These are phyloP conservation scores for Flaveria sonorensis DNA, from an alignment of 129 eudicot genomes.

Conservation along the genomic window DNA sequence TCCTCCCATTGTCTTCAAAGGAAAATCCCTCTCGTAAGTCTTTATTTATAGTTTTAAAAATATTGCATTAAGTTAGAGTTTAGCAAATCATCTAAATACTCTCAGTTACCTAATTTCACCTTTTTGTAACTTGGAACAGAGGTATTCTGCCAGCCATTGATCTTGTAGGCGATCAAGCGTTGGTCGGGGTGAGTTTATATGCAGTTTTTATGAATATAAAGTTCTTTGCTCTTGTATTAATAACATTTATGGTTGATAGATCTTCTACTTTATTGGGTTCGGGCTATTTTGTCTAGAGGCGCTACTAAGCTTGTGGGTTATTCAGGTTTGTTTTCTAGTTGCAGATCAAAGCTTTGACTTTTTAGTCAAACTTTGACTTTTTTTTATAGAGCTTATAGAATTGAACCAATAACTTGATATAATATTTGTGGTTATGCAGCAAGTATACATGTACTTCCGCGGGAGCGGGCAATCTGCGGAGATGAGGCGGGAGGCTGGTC, in stretches of 20 bases:
- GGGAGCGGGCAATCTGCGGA: constrained; percentile 88
- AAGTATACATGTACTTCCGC: constrained; percentile 97
- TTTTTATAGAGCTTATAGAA: background rate
- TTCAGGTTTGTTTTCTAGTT: constrained; percentile 58
- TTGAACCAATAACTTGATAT: constrained; percentile 1
- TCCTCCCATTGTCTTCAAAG: constrained; percentile 87
- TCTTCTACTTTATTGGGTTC: constrained; percentile 93
- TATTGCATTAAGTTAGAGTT: background rate
- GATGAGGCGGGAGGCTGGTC: constrained; percentile 70
- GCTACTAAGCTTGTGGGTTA: constrained; percentile 81
- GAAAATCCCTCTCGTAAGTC: constrained; percentile 94
- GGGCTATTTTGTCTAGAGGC: constrained; percentile 85
- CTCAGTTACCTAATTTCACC: constrained; percentile 6
- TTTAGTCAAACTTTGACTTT: background rate
- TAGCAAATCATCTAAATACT: background rate
- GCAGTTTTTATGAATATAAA: background rate
- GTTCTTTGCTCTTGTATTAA: constrained; percentile 15
- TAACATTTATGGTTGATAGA: constrained; percentile 37
- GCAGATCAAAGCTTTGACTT: background rate
- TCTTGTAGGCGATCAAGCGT: constrained; percentile 59
- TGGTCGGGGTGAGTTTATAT: constrained; percentile 84
- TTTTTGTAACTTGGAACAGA: constrained; percentile 46
- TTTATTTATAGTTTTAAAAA: background rate
- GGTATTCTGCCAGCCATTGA: constrained; percentile 94
- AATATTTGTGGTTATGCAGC: constrained; percentile 54